A percentile compares a stretch with the other conserved stretches of the same genome.
Evolutionary conservation across 805 yeast species (phyloP).

Genomic region (Suhomyces prunicola): DNA sequence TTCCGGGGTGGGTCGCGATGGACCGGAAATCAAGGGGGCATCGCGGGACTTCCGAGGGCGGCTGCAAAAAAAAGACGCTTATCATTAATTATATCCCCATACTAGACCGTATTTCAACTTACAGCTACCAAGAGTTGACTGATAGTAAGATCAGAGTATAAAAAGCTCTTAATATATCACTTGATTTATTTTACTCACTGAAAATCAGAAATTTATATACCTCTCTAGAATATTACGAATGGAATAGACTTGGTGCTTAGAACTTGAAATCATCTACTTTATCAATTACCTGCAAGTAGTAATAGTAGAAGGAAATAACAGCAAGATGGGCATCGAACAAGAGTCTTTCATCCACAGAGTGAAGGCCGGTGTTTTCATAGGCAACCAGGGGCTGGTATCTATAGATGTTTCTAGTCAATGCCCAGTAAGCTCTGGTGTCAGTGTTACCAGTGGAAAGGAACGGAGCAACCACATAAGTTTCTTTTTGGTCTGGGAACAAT

Average conservation of each 20-base stretch:
- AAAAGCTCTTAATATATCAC: too few species aligned
- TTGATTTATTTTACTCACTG: too few species aligned
- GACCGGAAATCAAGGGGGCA: background rate
- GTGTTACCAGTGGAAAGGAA: conserved; percentile 37
- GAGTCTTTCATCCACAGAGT: conserved; percentile 35
- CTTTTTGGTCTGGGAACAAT: conserved; percentile 19
- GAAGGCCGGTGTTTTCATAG: conserved; percentile 18
- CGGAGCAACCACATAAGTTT: conserved; percentile 32
- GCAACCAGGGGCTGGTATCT: conserved; percentile 31
- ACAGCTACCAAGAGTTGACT: too few species aligned
- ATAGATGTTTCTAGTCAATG: conserved; percentile 34
- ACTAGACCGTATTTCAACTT: too few species aligned
- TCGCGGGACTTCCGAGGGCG: background rate
- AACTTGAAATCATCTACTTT: conserved; percentile 9
- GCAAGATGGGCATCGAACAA: conserved; percentile 31
- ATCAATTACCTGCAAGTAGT: conserved; percentile 32
- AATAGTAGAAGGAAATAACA: conserved; percentile 38
- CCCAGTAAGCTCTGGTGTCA: conserved; percentile 43
- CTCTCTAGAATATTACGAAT: background rate
- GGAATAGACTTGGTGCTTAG: too few species aligned
- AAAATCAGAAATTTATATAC: too few species aligned
- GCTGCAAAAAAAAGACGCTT: background rate
- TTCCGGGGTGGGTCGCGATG: background rate
- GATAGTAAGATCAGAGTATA: too few species aligned
- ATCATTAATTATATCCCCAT: too few species aligned